Evolutionary conservation across 2,329 filamentous ascomycete species (phyloP), one percentile per base, ranked within the genome.

Genomic region (Elsinoe australis): DNA sequence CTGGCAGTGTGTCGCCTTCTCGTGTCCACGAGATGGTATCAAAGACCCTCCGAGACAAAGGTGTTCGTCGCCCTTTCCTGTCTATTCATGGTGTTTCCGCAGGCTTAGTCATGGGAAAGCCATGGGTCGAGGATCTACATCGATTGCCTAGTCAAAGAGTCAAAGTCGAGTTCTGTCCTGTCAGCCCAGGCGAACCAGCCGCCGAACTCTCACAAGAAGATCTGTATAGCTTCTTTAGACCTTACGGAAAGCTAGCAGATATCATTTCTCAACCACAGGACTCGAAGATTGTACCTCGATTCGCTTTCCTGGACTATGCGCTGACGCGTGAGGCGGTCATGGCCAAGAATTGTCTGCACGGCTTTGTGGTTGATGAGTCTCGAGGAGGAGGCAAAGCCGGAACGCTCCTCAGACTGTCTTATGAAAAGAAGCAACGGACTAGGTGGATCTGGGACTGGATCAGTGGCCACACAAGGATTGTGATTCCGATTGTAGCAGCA

Each of bases 111-210:
- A 74, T 79, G 49, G 92, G 92, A 7, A 79, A 82, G 17, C 92
- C 92, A 0, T 98, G 92, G 92, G 76, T 96, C 2, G 92, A 96
- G 60, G 92, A 98, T 61, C 70, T 98, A 21, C 85, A 87, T 56
- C 79, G 88, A 5, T 81, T 88, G 44, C 92, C 92, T 0, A 87
- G 82, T 50, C 73, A 73, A 32, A 75, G 85, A 21, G 60, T 98
- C 29, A 84, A 80, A 56, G 80, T 95, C 17, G 90, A 96, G 60
- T 96, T 95, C 54, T 74, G 90, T 5, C 79, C 88, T 3, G 76
- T 79, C 0, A 75, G 76, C 19, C 76, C 86, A 0, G 87, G 85
- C n/a, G 74, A 71, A 1, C 73, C 82, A 49, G 82, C 82, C 0
- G 79, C 82, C 5, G 88, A 95, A 57, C 68, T 96, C 14, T 87